Conservation (phyloP, 805 yeast genomes). For the Sugiyamaella boreocaroliniensis region DNA sequence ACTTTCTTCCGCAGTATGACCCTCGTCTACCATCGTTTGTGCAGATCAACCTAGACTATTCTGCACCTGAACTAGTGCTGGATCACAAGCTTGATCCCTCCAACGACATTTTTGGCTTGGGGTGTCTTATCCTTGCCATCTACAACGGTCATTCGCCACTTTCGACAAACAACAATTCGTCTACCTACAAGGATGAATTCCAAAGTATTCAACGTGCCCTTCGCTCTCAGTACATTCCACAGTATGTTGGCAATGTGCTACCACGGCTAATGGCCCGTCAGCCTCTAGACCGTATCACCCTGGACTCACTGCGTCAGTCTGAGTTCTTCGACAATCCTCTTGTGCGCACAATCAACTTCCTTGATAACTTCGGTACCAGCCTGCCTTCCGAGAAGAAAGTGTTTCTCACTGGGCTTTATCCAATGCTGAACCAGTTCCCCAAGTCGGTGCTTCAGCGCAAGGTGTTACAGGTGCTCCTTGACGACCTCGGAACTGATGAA, state of each 20-base stretch:
- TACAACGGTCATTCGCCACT: constrained; percentile 48
- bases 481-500: constrained; percentile 37
- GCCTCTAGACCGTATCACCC: constrained; percentile 50
- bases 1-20: constrained; percentile 62
- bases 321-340: constrained; percentile 76
- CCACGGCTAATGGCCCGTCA: constrained; percentile 50
- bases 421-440: constrained; percentile 53
- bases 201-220: constrained; percentile 28
- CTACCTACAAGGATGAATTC: constrained; percentile 42
- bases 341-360: constrained; percentile 67
- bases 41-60: constrained; percentile 61
- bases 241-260: constrained; percentile 42
- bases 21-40: constrained; percentile 69
- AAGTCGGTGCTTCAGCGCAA: constrained; percentile 54
- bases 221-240: constrained; percentile 53
- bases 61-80: constrained; percentile 78
- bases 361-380: constrained; percentile 79
- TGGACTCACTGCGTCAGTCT: constrained; percentile 64
- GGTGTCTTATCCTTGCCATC: constrained; percentile 63
- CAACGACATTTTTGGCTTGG: constrained; percentile 81
- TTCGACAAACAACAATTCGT: constrained; percentile 45
- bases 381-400: constrained; percentile 56
- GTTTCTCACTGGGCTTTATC: constrained; percentile 59
- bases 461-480: constrained; percentile 62
- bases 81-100: constrained; percentile 57